A percentile compares a stretch with the other conserved stretches of the same genome.
These are phyloP conservation scores for Neoboletus subvelutipes DNA, from an alignment of 768 basidiomycete species.

Conservation along the genomic window DNA sequence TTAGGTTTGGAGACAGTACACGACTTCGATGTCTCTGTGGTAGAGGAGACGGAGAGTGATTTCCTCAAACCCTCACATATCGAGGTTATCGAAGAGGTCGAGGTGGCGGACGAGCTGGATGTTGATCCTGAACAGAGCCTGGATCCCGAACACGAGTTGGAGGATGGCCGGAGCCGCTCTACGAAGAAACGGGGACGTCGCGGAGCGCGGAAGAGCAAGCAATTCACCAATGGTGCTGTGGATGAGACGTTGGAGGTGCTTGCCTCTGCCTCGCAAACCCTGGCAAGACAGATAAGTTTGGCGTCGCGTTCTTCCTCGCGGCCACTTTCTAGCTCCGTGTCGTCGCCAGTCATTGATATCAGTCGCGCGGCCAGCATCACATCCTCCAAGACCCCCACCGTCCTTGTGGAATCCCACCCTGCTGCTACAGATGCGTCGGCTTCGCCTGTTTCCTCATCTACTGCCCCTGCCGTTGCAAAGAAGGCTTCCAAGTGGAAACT, in stretches of 20 bases:
- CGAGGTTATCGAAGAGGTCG: slow-evolving; percentile 39
- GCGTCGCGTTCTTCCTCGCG: slow-evolving; percentile 52
- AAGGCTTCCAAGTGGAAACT: slow-evolving; percentile 68
- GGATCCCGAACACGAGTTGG: slow-evolving; percentile 33
- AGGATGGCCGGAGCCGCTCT: slow-evolving; percentile 48
- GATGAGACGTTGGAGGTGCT: slow-evolving; percentile 68
- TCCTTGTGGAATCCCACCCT: slow-evolving; percentile 32
- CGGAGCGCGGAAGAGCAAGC: slow-evolving; percentile 78
- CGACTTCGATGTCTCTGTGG: slow-evolving; percentile 42
- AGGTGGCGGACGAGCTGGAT: slow-evolving; percentile 35
- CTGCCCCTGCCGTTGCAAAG: slow-evolving; percentile 49
- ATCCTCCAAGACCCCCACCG: slow-evolving; percentile 39
- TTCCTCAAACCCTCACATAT: slow-evolving; percentile 22
- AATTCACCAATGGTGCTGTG: slow-evolving; percentile 22
- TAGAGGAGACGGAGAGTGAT: slow-evolving; percentile 45
- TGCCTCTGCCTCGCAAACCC: slow-evolving; percentile 75
- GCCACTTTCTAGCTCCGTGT: slow-evolving; percentile 13
- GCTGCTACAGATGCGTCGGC: slow-evolving; percentile 19
- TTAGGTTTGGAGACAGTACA: slow-evolving; percentile 49
- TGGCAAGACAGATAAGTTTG: slow-evolving; percentile 82
- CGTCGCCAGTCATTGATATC: slow-evolving; percentile 24
- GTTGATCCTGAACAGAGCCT: slow-evolving; percentile 14
- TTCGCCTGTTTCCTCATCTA: slow-evolving; percentile 22
- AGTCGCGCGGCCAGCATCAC: slow-evolving; percentile 23
- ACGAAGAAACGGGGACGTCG: slow-evolving; percentile 81